Evolutionary conservation across 2,329 filamentous ascomycete species (phyloP), one percentile per base, ranked within the genome.

Genomic region (Xylaria digitata): DNA sequence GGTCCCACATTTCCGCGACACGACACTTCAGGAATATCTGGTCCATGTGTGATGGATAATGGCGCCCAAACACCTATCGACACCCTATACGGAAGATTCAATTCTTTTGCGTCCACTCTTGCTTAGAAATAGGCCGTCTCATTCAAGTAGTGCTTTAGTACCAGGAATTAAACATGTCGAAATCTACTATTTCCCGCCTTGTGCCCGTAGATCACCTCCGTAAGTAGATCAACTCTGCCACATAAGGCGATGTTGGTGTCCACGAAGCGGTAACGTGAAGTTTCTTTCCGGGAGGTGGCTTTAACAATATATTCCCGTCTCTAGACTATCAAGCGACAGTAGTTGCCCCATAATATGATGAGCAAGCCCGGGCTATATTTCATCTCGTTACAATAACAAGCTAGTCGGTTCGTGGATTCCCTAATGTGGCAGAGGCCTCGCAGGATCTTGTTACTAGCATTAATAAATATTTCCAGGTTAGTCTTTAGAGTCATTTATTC

Each of bases 391-490:
- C 48, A 66, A 66, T 48, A 63, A 63, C 40, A n/a, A 62, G 50
- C 45, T 59, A 55, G 34, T n/a, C 30, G n/a, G 73, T 70, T 1
- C 71, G 75, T 19, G 75, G 73, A 0, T 75, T 67, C 42, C 75
- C 74, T 0, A 75, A 77, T 45, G 72, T 77, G 32, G 61, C 71
- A 5, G 75, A 71, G 7, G 67, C 75, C 13, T 72, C 72, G 17
- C 71, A 70, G 42, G 74, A 75, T 42, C 57, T 60, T 45, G 64
- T 75, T 9, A 68, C 73, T 3, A 73, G 71, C 56, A 61, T 70
- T 26, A 59, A 61, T 3, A 73, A 72, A 15, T 42, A 52, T 21
- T 67, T 73, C 7, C 62, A 58, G 5, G 56, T n/a, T n/a, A n/a
- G n/a, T n/a, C n/a, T n/a, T n/a, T n/a, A n/a, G n/a, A n/a, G n/a